These are phyloP conservation scores for Populus tremula DNA, from an alignment of 345 rosid species.

Conservation along the genomic window DNA sequence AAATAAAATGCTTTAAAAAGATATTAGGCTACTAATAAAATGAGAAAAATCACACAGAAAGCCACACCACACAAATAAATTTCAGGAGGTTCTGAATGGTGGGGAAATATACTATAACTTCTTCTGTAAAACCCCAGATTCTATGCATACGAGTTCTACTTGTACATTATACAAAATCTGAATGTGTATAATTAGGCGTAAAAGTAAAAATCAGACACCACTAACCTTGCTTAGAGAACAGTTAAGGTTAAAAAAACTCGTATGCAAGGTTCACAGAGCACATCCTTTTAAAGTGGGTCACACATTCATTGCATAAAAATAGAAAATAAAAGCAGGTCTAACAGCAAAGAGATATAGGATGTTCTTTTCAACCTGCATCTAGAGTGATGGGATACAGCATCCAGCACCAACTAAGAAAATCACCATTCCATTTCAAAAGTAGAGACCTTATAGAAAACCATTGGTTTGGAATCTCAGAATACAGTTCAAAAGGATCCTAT, in stretches of 20 bases:
- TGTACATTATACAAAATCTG: neutral
- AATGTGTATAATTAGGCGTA: neutral
- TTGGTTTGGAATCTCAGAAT: neutral
- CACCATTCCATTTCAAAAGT: neutral
- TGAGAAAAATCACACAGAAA: neutral
- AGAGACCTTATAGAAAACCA: neutral
- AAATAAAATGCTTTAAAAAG: neutral
- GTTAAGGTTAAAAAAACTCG: neutral
- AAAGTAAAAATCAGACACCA: neutral
- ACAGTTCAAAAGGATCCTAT: neutral
- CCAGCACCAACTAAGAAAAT: neutral
- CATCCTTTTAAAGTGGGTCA: neutral
- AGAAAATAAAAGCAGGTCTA: neutral
- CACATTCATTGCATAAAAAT: neutral
- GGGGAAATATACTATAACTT: neutral
- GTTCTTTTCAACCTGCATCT: neutral
- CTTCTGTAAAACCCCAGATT: neutral
- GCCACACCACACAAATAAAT: neutral
- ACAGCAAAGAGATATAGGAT: neutral
- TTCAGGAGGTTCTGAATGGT: neutral
- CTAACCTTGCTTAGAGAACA: neutral
- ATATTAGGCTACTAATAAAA: neutral
- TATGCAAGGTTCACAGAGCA: neutral
- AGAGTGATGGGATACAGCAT: neutral
- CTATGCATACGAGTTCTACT: neutral